Percentiles rank a stretch among this genome's conserved stretches.
These are phyloP conservation scores for Cryptococcus amylolentus DNA, from an alignment of 1,284 basidiomycete species.

Conservation along the genomic window DNA sequence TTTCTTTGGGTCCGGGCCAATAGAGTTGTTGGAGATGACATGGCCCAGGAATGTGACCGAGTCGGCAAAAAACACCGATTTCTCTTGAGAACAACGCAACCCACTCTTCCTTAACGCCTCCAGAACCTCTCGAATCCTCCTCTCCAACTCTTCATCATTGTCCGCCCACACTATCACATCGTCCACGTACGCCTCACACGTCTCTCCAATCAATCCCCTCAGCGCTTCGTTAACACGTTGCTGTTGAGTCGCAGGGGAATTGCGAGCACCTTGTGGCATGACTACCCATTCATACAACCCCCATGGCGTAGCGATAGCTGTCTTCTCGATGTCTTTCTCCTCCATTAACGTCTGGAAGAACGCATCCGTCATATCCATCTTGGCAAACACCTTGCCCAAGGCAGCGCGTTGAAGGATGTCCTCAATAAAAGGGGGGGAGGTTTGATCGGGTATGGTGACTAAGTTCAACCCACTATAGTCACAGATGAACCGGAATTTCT, in stretches of 20 bases:
- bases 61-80: not conserved
- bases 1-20: not conserved
- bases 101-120: not conserved
- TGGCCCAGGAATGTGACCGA: not conserved
- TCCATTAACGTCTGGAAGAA: slow-evolving; percentile 3
- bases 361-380: not conserved
- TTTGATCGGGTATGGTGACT: not conserved
- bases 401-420: not conserved
- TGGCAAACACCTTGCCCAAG: not conserved
- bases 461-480: not conserved
- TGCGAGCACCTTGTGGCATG: not conserved
- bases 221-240: not conserved
- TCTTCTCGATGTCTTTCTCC: not conserved
- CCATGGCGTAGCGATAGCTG: not conserved
- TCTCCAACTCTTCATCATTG: not conserved
- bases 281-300: slow-evolving; percentile 1
- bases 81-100: not conserved
- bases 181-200: slow-evolving; percentile 2
- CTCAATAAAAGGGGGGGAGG: not conserved
- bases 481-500: not conserved
- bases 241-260: not conserved
- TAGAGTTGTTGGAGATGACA: not conserved
- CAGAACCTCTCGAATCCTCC: not conserved
- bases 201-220: not conserved
- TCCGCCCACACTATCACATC: not conserved